Percentiles rank a stretch among this genome's conserved stretches.
Evolutionary conservation across 192 early-diverging fungal genomes (phyloP).

Genomic region (Coemansia sp.): DNA sequence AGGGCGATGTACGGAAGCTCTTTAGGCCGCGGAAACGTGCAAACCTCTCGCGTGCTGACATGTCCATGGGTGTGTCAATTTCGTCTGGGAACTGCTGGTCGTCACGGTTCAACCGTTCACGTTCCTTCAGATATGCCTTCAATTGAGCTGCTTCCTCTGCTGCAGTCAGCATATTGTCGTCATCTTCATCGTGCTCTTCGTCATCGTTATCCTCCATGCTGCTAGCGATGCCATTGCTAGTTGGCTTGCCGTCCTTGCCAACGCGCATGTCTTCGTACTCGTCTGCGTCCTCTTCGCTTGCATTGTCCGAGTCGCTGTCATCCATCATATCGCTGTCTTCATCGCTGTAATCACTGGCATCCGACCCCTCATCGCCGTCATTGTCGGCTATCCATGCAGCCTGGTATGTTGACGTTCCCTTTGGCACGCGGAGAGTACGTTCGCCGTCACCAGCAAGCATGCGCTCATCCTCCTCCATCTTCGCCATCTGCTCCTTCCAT

Average conservation of each 20-base stretch:
- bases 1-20: slow-evolving; percentile 91
- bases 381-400: slow-evolving; percentile 96
- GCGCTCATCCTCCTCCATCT: slow-evolving; percentile 41
- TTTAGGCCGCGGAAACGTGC: slow-evolving; percentile 93
- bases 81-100: slow-evolving; percentile 95
- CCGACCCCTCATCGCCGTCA: slow-evolving; percentile 62
- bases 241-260: slow-evolving; percentile 14
- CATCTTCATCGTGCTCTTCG: slow-evolving; percentile 24
- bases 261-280: slow-evolving; percentile 33
- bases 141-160: slow-evolving; percentile 50
- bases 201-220: slow-evolving; percentile 8
- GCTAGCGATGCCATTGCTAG: not conserved
- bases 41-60: slow-evolving; percentile 82
- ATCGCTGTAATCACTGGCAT: slow-evolving; percentile 45
- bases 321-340: slow-evolving; percentile 50
- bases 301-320: slow-evolving; percentile 50
- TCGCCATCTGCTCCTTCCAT: slow-evolving; percentile 60
- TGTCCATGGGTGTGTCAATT: slow-evolving; percentile 88
- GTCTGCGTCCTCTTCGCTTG: slow-evolving; percentile 13
- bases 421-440: slow-evolving; percentile 76
- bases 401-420: slow-evolving; percentile 96
- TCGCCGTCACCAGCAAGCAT: slow-evolving; percentile 19
- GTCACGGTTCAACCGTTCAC: slow-evolving; percentile 56
- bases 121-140: slow-evolving; percentile 59
- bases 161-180: slow-evolving; percentile 27